Conservation (phyloP, 768 basidiomycete species). For the Podaxis sp. region DNA sequence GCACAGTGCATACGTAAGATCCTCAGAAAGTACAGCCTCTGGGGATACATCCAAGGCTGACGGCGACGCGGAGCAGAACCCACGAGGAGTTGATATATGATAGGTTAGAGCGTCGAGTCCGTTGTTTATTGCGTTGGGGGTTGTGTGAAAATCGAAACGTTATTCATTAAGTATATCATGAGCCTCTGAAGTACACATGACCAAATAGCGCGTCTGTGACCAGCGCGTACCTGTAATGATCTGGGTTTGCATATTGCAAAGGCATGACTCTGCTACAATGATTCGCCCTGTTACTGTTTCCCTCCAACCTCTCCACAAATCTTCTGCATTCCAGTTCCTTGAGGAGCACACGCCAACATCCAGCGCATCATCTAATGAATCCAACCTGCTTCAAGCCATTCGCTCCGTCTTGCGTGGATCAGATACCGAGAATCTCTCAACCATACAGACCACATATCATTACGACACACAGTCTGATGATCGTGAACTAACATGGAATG, state of each 20-base stretch:
- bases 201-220: not conserved
- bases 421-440: slow-evolving; percentile 39
- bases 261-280: slow-evolving; percentile 3
- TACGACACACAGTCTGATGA: slow-evolving; percentile 39
- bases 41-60: not conserved
- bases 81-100: not conserved
- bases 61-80: not conserved
- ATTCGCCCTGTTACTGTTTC: slow-evolving; percentile 34
- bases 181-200: not conserved
- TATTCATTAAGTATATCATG: not conserved
- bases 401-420: slow-evolving; percentile 59
- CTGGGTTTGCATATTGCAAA: not conserved
- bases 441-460: slow-evolving; percentile 43
- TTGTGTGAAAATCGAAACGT: not conserved
- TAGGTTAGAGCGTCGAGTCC: too few relatives aligned
- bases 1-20: slow-evolving; percentile 6
- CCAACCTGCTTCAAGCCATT: slow-evolving; percentile 54
- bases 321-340: slow-evolving; percentile 45
- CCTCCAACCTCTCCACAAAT: slow-evolving; percentile 40
- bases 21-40: not conserved
- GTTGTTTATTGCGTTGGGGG: too few relatives aligned
- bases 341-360: slow-evolving; percentile 26
- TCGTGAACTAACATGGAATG: slow-evolving; percentile 75
- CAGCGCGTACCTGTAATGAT: not conserved
- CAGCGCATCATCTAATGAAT: slow-evolving; percentile 26